A percentile compares a stretch with the other conserved stretches of the same genome.
These are phyloP conservation scores for Monilinia fructigena DNA, from an alignment of 2,329 filamentous ascomycete genomes.

Conservation along the genomic window DNA sequence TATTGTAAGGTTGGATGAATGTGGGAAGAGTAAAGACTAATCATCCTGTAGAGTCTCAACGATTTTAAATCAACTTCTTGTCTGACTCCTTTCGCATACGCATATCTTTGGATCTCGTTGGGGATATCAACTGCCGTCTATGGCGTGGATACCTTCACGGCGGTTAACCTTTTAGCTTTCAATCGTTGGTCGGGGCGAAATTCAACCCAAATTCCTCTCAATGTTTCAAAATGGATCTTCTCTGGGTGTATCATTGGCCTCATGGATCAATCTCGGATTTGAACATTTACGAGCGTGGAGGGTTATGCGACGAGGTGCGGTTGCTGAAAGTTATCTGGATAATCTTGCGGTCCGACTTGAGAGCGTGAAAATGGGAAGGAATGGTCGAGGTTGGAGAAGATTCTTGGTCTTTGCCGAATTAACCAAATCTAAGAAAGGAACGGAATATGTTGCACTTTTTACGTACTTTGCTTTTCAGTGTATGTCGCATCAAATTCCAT, in stretches of 20 bases:
- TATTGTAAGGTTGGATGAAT: constrained; percentile 59
- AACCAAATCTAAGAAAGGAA: constrained; percentile 70
- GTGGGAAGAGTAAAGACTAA: constrained; percentile 19
- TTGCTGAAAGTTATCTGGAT: constrained; percentile 90
- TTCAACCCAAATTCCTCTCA: constrained; percentile 74
- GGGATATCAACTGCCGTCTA: constrained; percentile 81
- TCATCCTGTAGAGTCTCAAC: constrained; percentile 49
- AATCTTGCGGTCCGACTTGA: constrained; percentile 81
- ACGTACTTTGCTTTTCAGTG: constrained; percentile 67
- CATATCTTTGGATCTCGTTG: constrained; percentile 78
- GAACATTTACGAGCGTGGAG: constrained; percentile 77
- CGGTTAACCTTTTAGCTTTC: constrained; percentile 85
- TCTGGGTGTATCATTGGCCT: constrained; percentile 85
- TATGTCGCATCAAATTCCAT: constrained; percentile 41
- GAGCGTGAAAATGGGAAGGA: constrained; percentile 68
- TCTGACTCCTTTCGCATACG: constrained; percentile 75
- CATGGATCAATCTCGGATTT: constrained; percentile 76
- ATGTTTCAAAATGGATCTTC: constrained; percentile 92
- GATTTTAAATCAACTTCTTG: constrained; percentile 87
- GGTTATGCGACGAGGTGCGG: constrained; percentile 79
- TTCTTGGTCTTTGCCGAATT: constrained; percentile 73
- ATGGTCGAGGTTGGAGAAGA: constrained; percentile 76
- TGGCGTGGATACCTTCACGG: constrained; percentile 87
- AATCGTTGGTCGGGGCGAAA: constrained; percentile 80
- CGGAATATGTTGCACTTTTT: constrained; percentile 70